These are phyloP conservation scores for Ramaria rubella DNA, from an alignment of 768 basidiomycete species.

Conservation along the genomic window DNA sequence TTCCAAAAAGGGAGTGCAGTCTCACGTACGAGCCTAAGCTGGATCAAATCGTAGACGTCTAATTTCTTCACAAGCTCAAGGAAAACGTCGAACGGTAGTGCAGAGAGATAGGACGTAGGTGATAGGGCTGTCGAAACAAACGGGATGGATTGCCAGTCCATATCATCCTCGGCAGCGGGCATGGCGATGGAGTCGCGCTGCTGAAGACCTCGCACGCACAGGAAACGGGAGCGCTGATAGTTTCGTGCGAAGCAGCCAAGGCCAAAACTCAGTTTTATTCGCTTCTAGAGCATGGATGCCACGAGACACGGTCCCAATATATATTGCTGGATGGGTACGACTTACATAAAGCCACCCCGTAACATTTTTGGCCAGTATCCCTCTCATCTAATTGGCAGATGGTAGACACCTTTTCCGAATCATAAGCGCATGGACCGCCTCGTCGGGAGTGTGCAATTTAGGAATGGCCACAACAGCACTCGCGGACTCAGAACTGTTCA, in stretches of 20 bases:
- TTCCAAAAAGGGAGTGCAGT: constrained; percentile 5
- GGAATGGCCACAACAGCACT: not conserved
- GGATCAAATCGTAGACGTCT: constrained; percentile 6
- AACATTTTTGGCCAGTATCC: not conserved
- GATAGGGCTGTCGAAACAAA: not conserved
- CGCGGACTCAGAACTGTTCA: not conserved
- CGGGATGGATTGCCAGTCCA: constrained; percentile 5
- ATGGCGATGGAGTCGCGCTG: constrained; percentile 4
- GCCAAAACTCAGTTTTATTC: constrained; percentile 3
- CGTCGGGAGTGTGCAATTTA: not conserved
- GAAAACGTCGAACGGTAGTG: constrained; percentile 8
- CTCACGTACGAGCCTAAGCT: constrained; percentile 6
- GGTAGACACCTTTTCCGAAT: too few relatives aligned
- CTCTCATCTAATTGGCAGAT: not conserved
- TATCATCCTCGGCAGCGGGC: constrained; percentile 7
- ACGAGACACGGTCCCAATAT: constrained; percentile 8
- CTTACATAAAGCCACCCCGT: constrained; percentile 1
- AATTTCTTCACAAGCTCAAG: constrained; percentile 6
- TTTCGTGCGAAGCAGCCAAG: constrained; percentile 7
- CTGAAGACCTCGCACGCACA: constrained; percentile 1
- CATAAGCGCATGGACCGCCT: too few relatives aligned
- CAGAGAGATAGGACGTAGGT: not conserved
- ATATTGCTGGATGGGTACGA: not conserved
- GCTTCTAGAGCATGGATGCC: constrained; percentile 9
- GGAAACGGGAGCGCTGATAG: not conserved